A percentile compares a stretch with the other conserved stretches of the same genome.
Conservation (phyloP, 2,329 filamentous ascomycete species). For the Penicillium paneum region DNA sequence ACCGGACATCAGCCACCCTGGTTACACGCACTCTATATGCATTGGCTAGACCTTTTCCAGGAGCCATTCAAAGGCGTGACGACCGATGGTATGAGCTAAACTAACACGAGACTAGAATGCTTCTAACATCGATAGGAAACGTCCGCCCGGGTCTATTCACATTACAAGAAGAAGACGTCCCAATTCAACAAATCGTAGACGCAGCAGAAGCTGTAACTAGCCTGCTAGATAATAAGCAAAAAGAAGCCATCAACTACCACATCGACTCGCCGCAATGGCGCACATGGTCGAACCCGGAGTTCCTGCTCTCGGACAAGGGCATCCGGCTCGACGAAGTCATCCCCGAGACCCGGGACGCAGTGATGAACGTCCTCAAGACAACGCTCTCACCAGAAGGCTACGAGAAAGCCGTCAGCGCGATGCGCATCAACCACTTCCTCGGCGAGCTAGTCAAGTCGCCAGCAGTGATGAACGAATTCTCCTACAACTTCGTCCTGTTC, state of each 20-base stretch:
- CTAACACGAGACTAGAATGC: neutral
- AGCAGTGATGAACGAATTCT: constrained; percentile 67
- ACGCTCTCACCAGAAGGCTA: constrained; percentile 69
- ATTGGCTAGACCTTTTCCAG: constrained; percentile 56
- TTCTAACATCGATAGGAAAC: constrained; percentile 39
- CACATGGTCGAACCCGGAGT: constrained; percentile 70
- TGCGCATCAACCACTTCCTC: constrained; percentile 73
- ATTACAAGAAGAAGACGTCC: constrained; percentile 62
- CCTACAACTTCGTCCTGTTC: constrained; percentile 73
- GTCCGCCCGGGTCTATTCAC: constrained; percentile 56
- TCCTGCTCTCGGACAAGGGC: constrained; percentile 66
- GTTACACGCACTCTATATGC: constrained; percentile 60
- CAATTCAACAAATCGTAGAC: constrained; percentile 56
- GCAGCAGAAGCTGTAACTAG: constrained; percentile 49
- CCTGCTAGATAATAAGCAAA: constrained; percentile 51
- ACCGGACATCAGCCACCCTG: constrained; percentile 61
- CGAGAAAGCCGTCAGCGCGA: constrained; percentile 64
- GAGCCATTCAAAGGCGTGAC: constrained; percentile 72
- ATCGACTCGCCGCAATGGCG: constrained; percentile 71
- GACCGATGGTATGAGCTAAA: constrained; percentile 54
- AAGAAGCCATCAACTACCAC: constrained; percentile 53
- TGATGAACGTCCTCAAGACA: constrained; percentile 55
- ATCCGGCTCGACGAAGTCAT: constrained; percentile 65
- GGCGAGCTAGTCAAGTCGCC: constrained; percentile 63
- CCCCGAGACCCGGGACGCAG: constrained; percentile 44